Evolutionary conservation across 2,329 filamentous ascomycete genomes (phyloP).

Genomic region (Trichophyton mentagrophytes): DNA sequence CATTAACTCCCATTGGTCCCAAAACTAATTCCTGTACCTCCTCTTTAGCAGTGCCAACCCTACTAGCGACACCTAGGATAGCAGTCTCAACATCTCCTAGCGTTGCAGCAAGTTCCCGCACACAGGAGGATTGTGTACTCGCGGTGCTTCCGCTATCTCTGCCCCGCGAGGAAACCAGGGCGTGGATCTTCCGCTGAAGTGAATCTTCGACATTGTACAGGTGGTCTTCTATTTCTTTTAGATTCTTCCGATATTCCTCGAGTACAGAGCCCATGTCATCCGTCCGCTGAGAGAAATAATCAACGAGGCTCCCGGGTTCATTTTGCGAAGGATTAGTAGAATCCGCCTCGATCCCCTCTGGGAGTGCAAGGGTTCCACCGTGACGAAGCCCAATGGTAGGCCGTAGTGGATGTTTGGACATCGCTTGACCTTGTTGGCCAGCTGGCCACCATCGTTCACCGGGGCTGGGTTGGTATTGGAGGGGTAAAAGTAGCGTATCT

Average conservation of each 20-base stretch:
- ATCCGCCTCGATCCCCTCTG: conserved; percentile 33
- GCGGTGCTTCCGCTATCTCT: conserved; percentile 26
- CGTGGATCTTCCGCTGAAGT: conserved; percentile 48
- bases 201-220: conserved; percentile 50
- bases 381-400: conserved; percentile 26
- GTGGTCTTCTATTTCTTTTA: conserved; percentile 54
- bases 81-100: conserved; percentile 53
- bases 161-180: conserved; percentile 34
- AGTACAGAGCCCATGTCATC: conserved; percentile 50
- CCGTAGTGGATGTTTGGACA: conserved; percentile 25
- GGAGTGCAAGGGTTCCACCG: conserved; percentile 33
- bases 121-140: conserved; percentile 33
- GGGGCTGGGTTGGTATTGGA: conserved; percentile 45
- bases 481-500: conserved; percentile 59
- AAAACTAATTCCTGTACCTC: conserved; percentile 45
- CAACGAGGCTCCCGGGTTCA: conserved; percentile 47
- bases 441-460: conserved; percentile 29
- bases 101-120: conserved; percentile 42
- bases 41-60: conserved; percentile 48
- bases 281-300: conserved; percentile 50
- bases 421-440: conserved; percentile 28
- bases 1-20: conserved; percentile 24
- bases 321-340: conserved; percentile 36
- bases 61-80: conserved; percentile 50
- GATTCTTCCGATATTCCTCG: conserved; percentile 44